These are phyloP conservation scores for Helminthosporium solani DNA, from an alignment of 2,329 filamentous ascomycete species.

Conservation along the genomic window DNA sequence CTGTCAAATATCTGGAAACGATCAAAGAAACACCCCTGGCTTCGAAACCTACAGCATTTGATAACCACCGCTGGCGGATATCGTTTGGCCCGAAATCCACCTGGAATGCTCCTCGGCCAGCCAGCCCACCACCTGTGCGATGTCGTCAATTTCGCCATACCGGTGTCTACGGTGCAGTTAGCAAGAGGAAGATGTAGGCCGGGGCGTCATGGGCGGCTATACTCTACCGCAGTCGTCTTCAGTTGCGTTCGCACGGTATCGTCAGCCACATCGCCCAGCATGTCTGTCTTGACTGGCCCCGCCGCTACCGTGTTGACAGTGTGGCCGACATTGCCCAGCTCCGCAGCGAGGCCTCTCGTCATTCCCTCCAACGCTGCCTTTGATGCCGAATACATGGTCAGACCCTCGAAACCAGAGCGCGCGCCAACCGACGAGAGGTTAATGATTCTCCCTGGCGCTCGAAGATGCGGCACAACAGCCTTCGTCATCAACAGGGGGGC, in stretches of 20 bases:
- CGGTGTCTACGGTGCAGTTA: conserved; percentile 1
- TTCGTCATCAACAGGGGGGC: conserved; percentile 57
- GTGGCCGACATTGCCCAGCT: conserved; percentile 49
- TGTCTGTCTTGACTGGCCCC: conserved; percentile 59
- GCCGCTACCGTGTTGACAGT: conserved; percentile 62
- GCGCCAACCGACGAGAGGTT: conserved; percentile 60
- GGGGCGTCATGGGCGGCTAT: neutral
- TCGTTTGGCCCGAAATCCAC: conserved; percentile 53
- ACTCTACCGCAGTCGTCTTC: conserved; percentile 52
- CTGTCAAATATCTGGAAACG: conserved; percentile 31
- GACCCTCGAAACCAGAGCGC: conserved; percentile 47
- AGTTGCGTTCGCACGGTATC: conserved; percentile 54
- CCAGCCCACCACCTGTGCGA: conserved; percentile 58
- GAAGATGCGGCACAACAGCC: conserved; percentile 55
- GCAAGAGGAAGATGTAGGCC: too few relatives aligned
- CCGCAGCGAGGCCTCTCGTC: conserved; percentile 60
- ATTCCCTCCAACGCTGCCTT: conserved; percentile 63
- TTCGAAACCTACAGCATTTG: conserved; percentile 28
- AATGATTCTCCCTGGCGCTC: conserved; percentile 54
- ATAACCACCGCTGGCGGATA: conserved; percentile 57
- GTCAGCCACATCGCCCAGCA: conserved; percentile 56
- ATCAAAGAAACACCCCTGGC: conserved; percentile 15
- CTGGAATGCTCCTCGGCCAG: conserved; percentile 51
- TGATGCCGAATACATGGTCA: conserved; percentile 56
- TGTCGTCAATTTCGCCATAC: conserved; percentile 46